A percentile compares a stretch with the other conserved stretches of the same genome.
These are phyloP conservation scores for Globisporangium paddicum DNA, from an alignment of 352 stramenopile genomes.

Conservation along the genomic window DNA sequence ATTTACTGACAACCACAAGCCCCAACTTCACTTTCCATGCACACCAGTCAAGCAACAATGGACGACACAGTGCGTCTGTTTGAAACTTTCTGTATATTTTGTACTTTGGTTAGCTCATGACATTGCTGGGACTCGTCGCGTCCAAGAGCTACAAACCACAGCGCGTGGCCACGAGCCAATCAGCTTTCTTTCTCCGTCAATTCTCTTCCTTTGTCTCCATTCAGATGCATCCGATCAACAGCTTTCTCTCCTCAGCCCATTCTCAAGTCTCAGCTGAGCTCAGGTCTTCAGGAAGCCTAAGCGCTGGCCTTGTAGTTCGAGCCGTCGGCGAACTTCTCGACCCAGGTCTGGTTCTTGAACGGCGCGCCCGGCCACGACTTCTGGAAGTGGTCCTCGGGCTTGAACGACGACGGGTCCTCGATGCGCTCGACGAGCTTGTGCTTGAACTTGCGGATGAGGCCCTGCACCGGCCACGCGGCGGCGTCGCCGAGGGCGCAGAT, in stretches of 20 bases:
- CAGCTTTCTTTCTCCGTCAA: slow-evolving; percentile 1
- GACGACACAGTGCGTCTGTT: too few relatives aligned
- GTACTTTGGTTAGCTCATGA: background rate
- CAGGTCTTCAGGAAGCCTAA: slow-evolving; percentile 21
- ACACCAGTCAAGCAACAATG: background rate
- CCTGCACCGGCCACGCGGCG: slow-evolving; percentile 99
- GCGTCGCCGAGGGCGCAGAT: slow-evolving; percentile 99
- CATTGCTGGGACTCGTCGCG: background rate
- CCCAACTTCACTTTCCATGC: too few relatives aligned
- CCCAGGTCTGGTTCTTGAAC: slow-evolving; percentile 96
- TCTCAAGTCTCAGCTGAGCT: background rate
- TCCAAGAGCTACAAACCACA: background rate
- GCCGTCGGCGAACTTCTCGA: slow-evolving; percentile 90
- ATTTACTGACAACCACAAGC: too few relatives aligned
- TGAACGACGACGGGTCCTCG: slow-evolving; percentile 93
- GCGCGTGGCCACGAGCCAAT: background rate
- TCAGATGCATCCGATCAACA: background rate
- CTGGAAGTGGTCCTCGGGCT: slow-evolving; percentile 94
- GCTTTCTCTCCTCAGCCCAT: background rate
- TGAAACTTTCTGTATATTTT: slow-evolving; percentile 11
- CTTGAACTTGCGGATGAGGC: slow-evolving; percentile 98
- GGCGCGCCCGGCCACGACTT: slow-evolving; percentile 93
- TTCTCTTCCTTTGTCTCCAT: background rate
- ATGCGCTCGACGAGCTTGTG: slow-evolving; percentile 98
- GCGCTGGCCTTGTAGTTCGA: slow-evolving; percentile 85